A percentile compares a stretch with the other conserved stretches of the same genome.
phyloP scores from a whole-genome alignment of 1,284 basidiomycete species.

The Gymnopus androsaceus region DNA sequence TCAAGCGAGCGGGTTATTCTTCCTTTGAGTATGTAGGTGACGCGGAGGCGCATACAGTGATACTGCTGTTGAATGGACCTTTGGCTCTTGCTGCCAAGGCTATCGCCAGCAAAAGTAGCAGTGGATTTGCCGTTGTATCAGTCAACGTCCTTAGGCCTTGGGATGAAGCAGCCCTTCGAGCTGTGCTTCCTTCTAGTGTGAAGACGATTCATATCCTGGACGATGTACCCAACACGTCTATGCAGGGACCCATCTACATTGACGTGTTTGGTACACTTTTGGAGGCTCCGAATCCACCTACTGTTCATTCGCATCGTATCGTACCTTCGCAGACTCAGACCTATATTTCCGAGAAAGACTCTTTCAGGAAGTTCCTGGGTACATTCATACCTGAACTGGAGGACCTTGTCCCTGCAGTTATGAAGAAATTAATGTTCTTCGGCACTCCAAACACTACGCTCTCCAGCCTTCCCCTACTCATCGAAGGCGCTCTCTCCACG shows the following conservation, averaged over 20 bases:
- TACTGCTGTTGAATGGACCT: constrained; percentile 72
- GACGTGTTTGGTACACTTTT: constrained; percentile 71
- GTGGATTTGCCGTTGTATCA: constrained; percentile 61
- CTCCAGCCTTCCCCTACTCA: constrained; percentile 51
- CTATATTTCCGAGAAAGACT: constrained; percentile 47
- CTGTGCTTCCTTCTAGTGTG: constrained; percentile 57
- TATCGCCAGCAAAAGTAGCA: constrained; percentile 39
- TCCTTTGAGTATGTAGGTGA: constrained; percentile 74
- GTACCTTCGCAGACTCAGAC: constrained; percentile 56
- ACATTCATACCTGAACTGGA: constrained; percentile 28
- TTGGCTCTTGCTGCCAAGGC: constrained; percentile 61
- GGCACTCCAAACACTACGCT: constrained; percentile 57
- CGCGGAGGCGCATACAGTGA: constrained; percentile 52
- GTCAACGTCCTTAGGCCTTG: constrained; percentile 80
- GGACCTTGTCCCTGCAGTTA: constrained; percentile 25
- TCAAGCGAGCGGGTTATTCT: constrained; percentile 56
- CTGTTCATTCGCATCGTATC: constrained; percentile 60
- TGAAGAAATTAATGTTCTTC: constrained; percentile 66
- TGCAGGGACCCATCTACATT: constrained; percentile 68
- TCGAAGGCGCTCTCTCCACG: constrained; percentile 61
- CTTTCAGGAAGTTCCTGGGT: constrained; percentile 50
- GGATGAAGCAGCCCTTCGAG: constrained; percentile 62
- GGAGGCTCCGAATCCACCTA: constrained; percentile 38
- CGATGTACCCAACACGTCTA: constrained; percentile 65
- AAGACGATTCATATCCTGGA: constrained; percentile 70